Evolutionary conservation across 208 protist genomes (phyloP), one percentile per base, ranked within the genome.

Genomic region (Phytomonas francai): DNA sequence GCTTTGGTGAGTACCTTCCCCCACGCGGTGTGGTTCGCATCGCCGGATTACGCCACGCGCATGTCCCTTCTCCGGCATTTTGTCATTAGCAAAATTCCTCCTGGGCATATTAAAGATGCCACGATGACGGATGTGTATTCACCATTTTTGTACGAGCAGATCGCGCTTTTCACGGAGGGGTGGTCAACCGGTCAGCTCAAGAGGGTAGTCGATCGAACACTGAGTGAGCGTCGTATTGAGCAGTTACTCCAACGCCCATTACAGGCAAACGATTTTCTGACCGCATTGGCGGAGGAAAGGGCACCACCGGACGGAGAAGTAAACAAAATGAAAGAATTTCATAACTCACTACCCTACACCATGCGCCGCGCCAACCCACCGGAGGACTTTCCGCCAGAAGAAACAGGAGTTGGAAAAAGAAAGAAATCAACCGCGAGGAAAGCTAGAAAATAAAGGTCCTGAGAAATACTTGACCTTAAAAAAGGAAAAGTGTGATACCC

Each of bases 11-110:
- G 74, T 30, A 72, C 78, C 67, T 95, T 97, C 66, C 54, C 83
- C 57, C 81, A 86, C 22, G 87, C 87, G 19, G 33, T 98, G 11
- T 88, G 92, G 71, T 84, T 91, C 33, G 78, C 83, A 25, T 60
- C 74, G 30, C 96, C 96, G 0, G 85, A 97, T 79, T 97, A 97
- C 76, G 86, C 83, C 27, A 88, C 91, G 7, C 91, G 92, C 22
- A 54, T 89, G 28, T 57, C 67, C 60, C 70, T 98, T 28, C 88
- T 97, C 63, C 70, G 72, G 16, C 29, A 69, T 36, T 88, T 95
- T 49, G 65, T 93, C 16, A 33, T 49, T 7, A n/a, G 64, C n/a
- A 68, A 63, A n/a, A 42, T 42, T 14, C 62, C 34, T 28, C 32
- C 30, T 16, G 45, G 28, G 62, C 34, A 31, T 2, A 16, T 12